phyloP scores from a whole-genome alignment of 1,284 basidiomycete species.

The Waitea zeae region DNA sequence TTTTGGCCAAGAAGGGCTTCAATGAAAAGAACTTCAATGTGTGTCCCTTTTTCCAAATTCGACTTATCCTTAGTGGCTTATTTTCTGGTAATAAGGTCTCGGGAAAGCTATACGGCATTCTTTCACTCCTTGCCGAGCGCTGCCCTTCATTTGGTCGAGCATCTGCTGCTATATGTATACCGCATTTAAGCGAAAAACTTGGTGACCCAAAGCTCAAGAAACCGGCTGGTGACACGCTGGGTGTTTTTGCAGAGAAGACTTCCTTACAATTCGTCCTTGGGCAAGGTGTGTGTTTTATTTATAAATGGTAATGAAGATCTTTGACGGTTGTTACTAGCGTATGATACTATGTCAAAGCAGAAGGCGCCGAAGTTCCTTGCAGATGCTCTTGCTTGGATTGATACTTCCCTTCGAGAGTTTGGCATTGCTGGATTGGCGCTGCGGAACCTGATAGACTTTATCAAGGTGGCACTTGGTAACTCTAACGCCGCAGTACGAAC shows the following conservation, averaged over 20 bases:
- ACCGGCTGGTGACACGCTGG: constrained; percentile 81
- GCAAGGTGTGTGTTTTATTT: constrained; percentile 44
- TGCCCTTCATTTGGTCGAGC: constrained; percentile 78
- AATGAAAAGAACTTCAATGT: constrained; percentile 98
- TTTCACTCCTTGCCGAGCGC: constrained; percentile 57
- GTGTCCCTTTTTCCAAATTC: constrained; percentile 8
- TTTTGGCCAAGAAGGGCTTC: constrained; percentile 89
- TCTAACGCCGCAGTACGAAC: constrained; percentile 91
- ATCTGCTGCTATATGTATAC: constrained; percentile 68
- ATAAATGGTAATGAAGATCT: constrained; percentile 4
- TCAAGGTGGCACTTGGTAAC: constrained; percentile 79
- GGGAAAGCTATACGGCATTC: constrained; percentile 68
- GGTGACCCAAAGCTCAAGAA: constrained; percentile 97
- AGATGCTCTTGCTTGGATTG: constrained; percentile 84
- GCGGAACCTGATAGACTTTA: constrained; percentile 76
- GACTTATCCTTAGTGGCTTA: constrained; percentile 3
- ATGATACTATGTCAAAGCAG: constrained; percentile 82
- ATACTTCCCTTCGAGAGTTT: constrained; percentile 81
- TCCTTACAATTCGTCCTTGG: constrained; percentile 89
- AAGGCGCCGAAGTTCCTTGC: constrained; percentile 97
- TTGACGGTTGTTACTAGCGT: constrained; percentile 31
- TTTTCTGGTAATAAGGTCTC: constrained; percentile 46
- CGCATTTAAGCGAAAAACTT: constrained; percentile 87
- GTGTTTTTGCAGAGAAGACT: constrained; percentile 78
- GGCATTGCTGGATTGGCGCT: constrained; percentile 81